Base-by-base conservation (phyloP, 148 eudicot species). In the Amaranthus hypochondriacus region DNA sequence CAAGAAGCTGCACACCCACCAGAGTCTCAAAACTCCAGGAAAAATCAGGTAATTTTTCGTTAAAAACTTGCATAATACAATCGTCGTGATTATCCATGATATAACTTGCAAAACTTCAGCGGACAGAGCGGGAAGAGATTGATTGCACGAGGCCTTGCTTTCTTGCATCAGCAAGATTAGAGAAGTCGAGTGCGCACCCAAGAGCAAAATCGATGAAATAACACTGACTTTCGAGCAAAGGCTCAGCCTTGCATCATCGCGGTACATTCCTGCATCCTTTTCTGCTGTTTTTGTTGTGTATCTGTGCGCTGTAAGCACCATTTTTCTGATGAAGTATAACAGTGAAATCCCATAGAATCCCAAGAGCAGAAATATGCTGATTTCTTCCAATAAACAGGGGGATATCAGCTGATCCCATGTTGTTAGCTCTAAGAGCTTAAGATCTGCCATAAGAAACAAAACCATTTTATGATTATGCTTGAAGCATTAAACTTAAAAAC, bases 1-100 rank as follows among this genome's bases (percentile, higher is more conserved):
- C 60, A 92, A 72, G 84, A 95, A 92, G 75, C 83, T 90, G 74
- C 76, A 84, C 44, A 80, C 54, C 97, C 97, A 95, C 98, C 98
- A 95, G 42, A 81, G 43, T 81, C 92, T 88, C 21, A 92, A 28
- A 76, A 89, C 71, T 80, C 88, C 88, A 11, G 93, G 96, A 52
- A 86, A 84, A 50, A 78, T 67, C 42, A 53, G 57, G 56, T 52
- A 70, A 67, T 50, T 77, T 66, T 42, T 78, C 21, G 70, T 66
- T 15, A 69, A 78, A 73, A 82, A 78, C 66, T 54, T 81, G 80
- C 73, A 86, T 48, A 84, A 62, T 11, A 75, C 73, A 74, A 86
- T 43, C 74, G 84, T 71, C 71, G 87, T 72, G 21, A 83, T 72
- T 44, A 69, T 78, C 91, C 96, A 95, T 59, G 87, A 76, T 66